Evolutionary conservation across 345 rosid genomes (phyloP).

Genomic region (Dimocarpus longan): DNA sequence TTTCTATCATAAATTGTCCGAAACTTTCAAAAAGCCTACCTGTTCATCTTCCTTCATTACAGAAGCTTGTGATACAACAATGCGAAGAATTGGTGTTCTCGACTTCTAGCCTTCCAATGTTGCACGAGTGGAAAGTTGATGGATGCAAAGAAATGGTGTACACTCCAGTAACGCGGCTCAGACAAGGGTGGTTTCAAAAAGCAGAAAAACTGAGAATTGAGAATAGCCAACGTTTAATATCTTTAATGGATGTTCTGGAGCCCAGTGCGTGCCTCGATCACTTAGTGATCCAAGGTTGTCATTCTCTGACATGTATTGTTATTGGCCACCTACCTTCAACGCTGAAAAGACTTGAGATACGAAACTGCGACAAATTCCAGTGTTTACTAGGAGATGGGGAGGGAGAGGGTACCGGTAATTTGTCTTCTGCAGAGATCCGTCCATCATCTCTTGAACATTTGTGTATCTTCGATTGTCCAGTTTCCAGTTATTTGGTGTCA

Average conservation of each 20-base stretch:
- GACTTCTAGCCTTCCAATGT: too few species aligned
- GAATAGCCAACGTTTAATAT: neutral
- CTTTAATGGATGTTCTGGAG: neutral
- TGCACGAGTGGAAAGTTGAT: too few species aligned
- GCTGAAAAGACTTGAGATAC: neutral
- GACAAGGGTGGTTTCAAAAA: too few species aligned
- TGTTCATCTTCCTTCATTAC: neutral
- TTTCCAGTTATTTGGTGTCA: neutral
- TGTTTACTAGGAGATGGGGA: neutral
- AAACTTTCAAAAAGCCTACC: neutral
- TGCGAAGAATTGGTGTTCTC: neutral
- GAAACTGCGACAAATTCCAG: conserved; percentile 10
- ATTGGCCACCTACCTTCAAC: neutral
- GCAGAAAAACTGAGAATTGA: neutral
- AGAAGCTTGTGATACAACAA: neutral
- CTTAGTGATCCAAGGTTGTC: neutral
- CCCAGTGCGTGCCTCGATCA: neutral
- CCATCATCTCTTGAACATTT: neutral
- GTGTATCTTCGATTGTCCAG: neutral
- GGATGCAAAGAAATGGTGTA: too few species aligned
- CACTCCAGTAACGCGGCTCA: too few species aligned
- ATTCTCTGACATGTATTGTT: neutral
- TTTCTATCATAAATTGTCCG: neutral
- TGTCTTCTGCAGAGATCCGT: too few species aligned
- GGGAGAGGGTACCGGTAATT: too few species aligned